Base-by-base conservation (phyloP, 495 filamentous ascomycete genomes). In the Wilcoxina mikolae region DNA sequence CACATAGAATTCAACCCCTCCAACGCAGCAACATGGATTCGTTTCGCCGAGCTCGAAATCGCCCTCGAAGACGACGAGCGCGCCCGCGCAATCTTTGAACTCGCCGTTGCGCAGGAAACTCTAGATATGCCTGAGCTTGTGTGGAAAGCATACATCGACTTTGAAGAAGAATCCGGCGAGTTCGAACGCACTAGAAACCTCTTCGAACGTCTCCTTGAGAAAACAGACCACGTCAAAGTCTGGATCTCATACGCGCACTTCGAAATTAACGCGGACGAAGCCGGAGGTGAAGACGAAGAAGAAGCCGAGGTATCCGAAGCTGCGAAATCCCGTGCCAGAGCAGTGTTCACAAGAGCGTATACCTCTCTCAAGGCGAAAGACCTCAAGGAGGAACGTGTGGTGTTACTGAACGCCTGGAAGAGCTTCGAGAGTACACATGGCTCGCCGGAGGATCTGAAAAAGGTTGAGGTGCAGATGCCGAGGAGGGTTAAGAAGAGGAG, bases 101-200 rank as follows among this genome's bases (percentile, higher is more conserved):
- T 98, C 10, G 90, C 85, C 12, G 82, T 95, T 58, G 74, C 78
- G 27, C 87, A 95, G 68, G 75, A 82, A 17, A 73, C 77, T 4
- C 71, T 98, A n/a, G 93, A 98, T 66, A 98, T 96, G 91, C 91
- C 91, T 3, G 91, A 98, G 70, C 70, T 95, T 54, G 70, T 98
- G 10, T 98, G 91, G 91, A 95, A 94, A 69, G 78, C 85, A 1
- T 98, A 94, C 66, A 95, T 98, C 63, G 89, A 96, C 69, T 98
- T 96, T 63, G 93, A 96, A 69, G 90, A 94, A 64, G 84, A 93
- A 56, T 83, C 89, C 66, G 83, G 81, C 51, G 87, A 95, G 68
- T 94, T 86, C 69, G 87, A 85, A 27, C 74, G 78, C 28, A 82
- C 87, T 1, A 75, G 91, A 43, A 67, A 71, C n/a, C 71, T 98